Evolutionary conservation across 495 filamentous ascomycete species (phyloP).

Genomic region (Penicillium canescens): DNA sequence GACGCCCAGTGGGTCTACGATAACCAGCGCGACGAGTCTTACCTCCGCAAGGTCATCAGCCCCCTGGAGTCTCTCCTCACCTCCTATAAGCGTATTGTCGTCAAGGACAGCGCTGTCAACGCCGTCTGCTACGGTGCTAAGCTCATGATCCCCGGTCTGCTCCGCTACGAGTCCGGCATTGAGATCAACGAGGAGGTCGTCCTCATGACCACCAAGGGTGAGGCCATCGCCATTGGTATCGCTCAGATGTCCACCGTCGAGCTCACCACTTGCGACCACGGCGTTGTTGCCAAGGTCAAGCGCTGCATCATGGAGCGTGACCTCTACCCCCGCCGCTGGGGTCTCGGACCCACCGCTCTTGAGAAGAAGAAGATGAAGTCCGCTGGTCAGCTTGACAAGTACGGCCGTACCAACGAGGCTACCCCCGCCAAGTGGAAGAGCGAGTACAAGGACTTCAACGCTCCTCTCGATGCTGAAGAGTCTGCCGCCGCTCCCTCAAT

Average conservation of each 20-base stretch:
- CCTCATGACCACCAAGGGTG: slow-evolving; percentile 96
- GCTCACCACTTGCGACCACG: slow-evolving; percentile 89
- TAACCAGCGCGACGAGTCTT: slow-evolving; percentile 85
- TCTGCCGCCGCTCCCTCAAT: slow-evolving; percentile 39
- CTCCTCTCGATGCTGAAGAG: slow-evolving; percentile 41
- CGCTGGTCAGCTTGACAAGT: slow-evolving; percentile 97
- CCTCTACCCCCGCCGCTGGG: slow-evolving; percentile 93
- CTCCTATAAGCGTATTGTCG: slow-evolving; percentile 91
- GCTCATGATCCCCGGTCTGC: slow-evolving; percentile 92
- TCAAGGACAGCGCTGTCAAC: slow-evolving; percentile 95
- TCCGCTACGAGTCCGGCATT: slow-evolving; percentile 86
- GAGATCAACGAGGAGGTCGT: slow-evolving; percentile 91
- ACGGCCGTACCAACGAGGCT: slow-evolving; percentile 82
- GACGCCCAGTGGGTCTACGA: slow-evolving; percentile 94
- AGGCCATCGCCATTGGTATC: slow-evolving; percentile 93
- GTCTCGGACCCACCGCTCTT: slow-evolving; percentile 81
- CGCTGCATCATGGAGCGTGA: slow-evolving; percentile 99
- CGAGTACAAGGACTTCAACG: slow-evolving; percentile 85
- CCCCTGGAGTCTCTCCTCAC: slow-evolving; percentile 90
- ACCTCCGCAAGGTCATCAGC: slow-evolving; percentile 82
- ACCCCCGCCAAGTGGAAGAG: slow-evolving; percentile 90
- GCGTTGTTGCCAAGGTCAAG: slow-evolving; percentile 96
- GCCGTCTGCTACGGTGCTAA: slow-evolving; percentile 98
- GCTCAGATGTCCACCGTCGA: slow-evolving; percentile 95
- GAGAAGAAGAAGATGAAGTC: slow-evolving; percentile 99